phyloP scores from a whole-genome alignment of 768 basidiomycete species.

The Gyrodon lividus region DNA sequence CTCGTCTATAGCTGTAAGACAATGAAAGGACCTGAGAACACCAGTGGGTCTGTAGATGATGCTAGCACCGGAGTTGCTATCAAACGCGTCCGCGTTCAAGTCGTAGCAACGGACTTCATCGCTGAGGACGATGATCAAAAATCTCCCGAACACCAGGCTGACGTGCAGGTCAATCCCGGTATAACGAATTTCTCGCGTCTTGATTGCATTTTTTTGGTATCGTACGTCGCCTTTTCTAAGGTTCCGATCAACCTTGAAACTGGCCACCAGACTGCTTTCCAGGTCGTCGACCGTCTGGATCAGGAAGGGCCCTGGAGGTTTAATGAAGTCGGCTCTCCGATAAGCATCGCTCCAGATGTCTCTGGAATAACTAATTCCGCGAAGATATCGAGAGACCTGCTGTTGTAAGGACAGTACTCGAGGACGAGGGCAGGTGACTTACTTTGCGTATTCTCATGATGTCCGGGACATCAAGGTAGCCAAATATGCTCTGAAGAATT shows the following conservation, averaged over 20 bases:
- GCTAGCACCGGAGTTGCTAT: not conserved
- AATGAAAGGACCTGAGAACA: not conserved
- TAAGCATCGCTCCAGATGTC: constrained; percentile 19
- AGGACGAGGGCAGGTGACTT: not conserved
- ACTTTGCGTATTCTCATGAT: constrained; percentile 18
- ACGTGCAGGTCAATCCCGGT: not conserved
- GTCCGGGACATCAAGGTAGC: constrained; percentile 17
- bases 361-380: constrained; percentile 4
- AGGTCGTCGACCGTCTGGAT: constrained; percentile 14
- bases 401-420: not conserved
- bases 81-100: constrained; percentile 2
- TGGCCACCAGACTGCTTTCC: constrained; percentile 12
- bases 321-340: constrained; percentile 11
- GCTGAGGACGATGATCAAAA: constrained; percentile 12
- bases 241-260: constrained; percentile 9
- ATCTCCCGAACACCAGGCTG: constrained; percentile 16
- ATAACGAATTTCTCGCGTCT: constrained; percentile 7
- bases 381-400: constrained; percentile 14
- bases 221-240: not conserved
- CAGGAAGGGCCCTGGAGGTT: constrained; percentile 17
- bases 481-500: constrained; percentile 7
- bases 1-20: constrained; percentile 10
- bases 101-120: constrained; percentile 18
- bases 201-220: not conserved
- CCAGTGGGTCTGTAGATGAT: not conserved